These are phyloP conservation scores for Coelastrella sp. DNA, from an alignment of 139 green algal genomes.

Conservation along the genomic window DNA sequence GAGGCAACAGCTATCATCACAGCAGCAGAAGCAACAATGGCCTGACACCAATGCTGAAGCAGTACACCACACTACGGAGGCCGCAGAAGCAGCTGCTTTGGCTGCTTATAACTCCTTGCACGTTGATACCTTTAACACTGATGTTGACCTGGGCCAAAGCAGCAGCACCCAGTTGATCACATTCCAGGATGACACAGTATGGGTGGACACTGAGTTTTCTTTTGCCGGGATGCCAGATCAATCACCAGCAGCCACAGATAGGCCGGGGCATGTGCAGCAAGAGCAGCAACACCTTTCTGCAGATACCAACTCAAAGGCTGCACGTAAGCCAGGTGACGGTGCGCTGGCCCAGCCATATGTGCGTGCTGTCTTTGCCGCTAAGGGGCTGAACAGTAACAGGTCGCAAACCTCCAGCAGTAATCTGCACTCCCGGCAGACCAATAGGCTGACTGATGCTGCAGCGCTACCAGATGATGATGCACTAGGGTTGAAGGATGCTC, in stretches of 20 bases:
- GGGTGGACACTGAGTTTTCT: slow-evolving; percentile 46
- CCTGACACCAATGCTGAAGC: background rate
- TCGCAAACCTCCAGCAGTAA: background rate
- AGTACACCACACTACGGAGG: background rate
- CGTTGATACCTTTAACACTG: background rate
- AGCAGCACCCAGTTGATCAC: background rate
- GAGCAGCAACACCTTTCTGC: background rate
- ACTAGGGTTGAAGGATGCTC: background rate
- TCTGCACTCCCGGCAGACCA: background rate
- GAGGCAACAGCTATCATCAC: background rate
- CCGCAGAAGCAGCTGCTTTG: background rate
- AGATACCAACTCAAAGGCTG: background rate
- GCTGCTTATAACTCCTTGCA: background rate
- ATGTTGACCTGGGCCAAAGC: background rate
- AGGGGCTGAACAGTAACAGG: background rate
- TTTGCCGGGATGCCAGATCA: slow-evolving; percentile 10
- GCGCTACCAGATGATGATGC: background rate
- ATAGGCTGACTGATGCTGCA: background rate
- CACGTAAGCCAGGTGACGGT: background rate
- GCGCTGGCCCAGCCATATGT: slow-evolving; percentile 57
- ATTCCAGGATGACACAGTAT: slow-evolving; percentile 44
- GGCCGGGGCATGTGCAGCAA: slow-evolving; percentile 1
- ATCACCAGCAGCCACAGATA: slow-evolving; percentile 26
- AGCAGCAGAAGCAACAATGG: slow-evolving; percentile 5
- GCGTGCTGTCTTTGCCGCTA: slow-evolving; percentile 45